A percentile compares a stretch with the other conserved stretches of the same genome.
Evolutionary conservation across 2,329 filamentous ascomycete genomes (phyloP).

Genomic region (Colletotrichum theobromicola): DNA sequence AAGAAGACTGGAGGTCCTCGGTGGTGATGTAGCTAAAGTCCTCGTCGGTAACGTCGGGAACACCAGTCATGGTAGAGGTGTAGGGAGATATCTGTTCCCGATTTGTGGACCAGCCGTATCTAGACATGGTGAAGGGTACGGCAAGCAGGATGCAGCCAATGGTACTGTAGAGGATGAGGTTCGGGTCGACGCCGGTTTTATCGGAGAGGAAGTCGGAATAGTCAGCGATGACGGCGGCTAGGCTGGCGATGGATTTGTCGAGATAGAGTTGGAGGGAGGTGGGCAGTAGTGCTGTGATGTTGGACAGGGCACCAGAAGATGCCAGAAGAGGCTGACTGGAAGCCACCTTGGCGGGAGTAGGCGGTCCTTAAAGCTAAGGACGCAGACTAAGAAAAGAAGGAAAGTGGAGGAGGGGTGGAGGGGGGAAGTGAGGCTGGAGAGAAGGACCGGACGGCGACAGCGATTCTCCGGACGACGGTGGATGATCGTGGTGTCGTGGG

Average conservation of each 20-base stretch:
- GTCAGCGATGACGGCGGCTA: constrained; percentile 52
- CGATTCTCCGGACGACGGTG: neutral
- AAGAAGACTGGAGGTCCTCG: constrained; percentile 65
- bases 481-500: constrained; percentile 16
- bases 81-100: constrained; percentile 59
- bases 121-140: constrained; percentile 58
- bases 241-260: constrained; percentile 54
- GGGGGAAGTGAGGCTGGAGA: constrained; percentile 18
- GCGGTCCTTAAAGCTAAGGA: constrained; percentile 26
- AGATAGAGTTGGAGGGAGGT: constrained; percentile 57
- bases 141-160: constrained; percentile 53
- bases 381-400: constrained; percentile 10
- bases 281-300: constrained; percentile 56
- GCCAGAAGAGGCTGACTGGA: constrained; percentile 61
- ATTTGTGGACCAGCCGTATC: constrained; percentile 55
- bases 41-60: constrained; percentile 72
- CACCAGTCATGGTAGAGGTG: constrained; percentile 47
- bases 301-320: constrained; percentile 68
- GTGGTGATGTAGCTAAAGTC: constrained; percentile 87
- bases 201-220: constrained; percentile 58
- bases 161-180: constrained; percentile 54
- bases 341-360: constrained; percentile 63
- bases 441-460: neutral
- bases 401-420: constrained; percentile 14
- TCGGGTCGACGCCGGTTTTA: constrained; percentile 54